These are phyloP conservation scores for Viola pubescens DNA, from an alignment of 441 rosid genomes.

Conservation along the genomic window DNA sequence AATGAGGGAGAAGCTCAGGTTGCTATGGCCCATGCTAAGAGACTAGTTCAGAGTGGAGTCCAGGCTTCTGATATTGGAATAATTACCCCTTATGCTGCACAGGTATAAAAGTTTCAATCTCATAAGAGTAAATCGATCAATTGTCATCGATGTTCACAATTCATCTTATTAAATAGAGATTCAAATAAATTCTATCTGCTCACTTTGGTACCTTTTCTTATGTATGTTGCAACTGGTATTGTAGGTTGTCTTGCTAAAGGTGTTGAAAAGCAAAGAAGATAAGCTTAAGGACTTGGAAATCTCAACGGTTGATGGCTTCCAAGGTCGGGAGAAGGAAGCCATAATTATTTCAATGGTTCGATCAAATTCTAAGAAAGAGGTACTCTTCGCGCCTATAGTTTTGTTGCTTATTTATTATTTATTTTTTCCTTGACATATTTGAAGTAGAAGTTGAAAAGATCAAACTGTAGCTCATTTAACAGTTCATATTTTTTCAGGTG, in stretches of 20 bases:
- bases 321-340: conserved; percentile 92
- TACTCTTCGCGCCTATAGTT: conserved; percentile 15
- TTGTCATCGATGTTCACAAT: background rate
- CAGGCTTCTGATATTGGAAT: conserved; percentile 78
- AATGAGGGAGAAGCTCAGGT: conserved; percentile 97
- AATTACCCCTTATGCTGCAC: conserved; percentile 95
- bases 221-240: conserved; percentile 12
- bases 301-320: conserved; percentile 96
- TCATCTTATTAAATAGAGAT: background rate
- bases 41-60: conserved; percentile 70
- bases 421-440: background rate
- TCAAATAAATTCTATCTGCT: background rate
- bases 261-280: conserved; percentile 60
- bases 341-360: conserved; percentile 93
- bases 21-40: conserved; percentile 85
- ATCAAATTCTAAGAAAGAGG: conserved; percentile 86
- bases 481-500: conserved; percentile 38
- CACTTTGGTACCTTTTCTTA: conserved; percentile 14
- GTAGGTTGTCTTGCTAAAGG: conserved; percentile 70
- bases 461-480: background rate
- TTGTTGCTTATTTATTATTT: conserved; percentile 1
- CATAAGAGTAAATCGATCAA: too few relatives aligned
- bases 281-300: conserved; percentile 76
- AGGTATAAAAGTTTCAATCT: conserved; percentile 31
- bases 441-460: background rate